phyloP scores from a whole-genome alignment of 768 basidiomycete species.

The Steccherinum ochraceum region DNA sequence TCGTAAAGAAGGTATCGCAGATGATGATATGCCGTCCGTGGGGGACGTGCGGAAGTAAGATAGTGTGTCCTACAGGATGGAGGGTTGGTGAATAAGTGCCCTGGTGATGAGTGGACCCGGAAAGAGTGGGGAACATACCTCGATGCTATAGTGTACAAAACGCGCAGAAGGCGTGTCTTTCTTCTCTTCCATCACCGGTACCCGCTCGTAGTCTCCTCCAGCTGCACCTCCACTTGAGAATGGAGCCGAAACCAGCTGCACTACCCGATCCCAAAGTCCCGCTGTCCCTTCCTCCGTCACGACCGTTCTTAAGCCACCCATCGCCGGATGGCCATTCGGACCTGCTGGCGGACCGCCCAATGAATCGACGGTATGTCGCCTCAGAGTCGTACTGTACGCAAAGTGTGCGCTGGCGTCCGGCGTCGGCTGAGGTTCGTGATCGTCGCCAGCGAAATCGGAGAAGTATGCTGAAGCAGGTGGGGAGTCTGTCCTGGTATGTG shows the following conservation, averaged over 20 bases:
- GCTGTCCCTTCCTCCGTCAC: constrained; percentile 22
- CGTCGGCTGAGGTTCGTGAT: constrained; percentile 47
- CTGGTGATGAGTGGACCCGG: constrained; percentile 1
- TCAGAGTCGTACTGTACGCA: constrained; percentile 75
- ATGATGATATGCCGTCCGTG: constrained; percentile 52
- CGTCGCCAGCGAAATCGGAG: constrained; percentile 44
- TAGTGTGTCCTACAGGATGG: constrained; percentile 61
- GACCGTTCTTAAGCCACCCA: constrained; percentile 22
- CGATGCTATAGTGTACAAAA: constrained; percentile 59
- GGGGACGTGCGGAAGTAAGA: constrained; percentile 61
- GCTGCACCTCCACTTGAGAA: constrained; percentile 8
- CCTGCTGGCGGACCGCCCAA: too few relatives aligned
- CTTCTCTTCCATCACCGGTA: constrained; percentile 26
- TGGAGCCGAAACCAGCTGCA: constrained; percentile 19
- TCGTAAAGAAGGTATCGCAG: constrained; percentile 58
- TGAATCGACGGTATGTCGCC: constrained; percentile 66
- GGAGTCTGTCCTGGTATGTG: constrained; percentile 39
- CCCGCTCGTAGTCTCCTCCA: constrained; percentile 17
- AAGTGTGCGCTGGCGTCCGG: constrained; percentile 70
- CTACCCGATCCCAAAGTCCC: constrained; percentile 41
- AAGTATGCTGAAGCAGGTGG: constrained; percentile 85
- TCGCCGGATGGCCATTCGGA: constrained; percentile 42
- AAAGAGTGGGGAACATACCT: constrained; percentile 39
- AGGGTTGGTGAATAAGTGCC: too few relatives aligned
- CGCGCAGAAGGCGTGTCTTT: constrained; percentile 56